Conservation (phyloP, 2,329 filamentous ascomycete genomes). For the Phyllosticta capitalensis region DNA sequence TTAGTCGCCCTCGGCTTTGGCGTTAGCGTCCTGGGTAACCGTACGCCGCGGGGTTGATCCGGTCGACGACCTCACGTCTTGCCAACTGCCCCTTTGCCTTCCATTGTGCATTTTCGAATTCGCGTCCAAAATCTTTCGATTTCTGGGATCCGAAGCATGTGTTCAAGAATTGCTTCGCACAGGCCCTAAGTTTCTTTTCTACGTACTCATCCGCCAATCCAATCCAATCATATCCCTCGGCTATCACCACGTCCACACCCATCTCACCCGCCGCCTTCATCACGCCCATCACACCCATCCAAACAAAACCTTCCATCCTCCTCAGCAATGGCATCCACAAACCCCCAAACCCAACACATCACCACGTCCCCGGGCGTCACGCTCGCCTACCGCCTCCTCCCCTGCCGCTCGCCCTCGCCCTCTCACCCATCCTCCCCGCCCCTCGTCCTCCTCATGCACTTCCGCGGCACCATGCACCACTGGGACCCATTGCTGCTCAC, state of each 20-base stretch:
- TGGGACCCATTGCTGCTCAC: conserved; percentile 32
- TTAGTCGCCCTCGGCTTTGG: not conserved
- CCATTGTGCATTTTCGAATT: not conserved
- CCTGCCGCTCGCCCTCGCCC: not conserved
- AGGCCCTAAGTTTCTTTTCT: too few species aligned
- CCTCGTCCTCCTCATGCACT: conserved; percentile 17
- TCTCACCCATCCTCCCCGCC: conserved; percentile 1
- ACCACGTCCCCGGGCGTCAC: not conserved
- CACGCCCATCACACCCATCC: too few species aligned
- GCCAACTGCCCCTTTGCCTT: not conserved
- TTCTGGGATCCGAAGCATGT: too few species aligned
- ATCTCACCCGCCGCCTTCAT: too few species aligned
- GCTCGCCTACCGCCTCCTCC: not conserved
- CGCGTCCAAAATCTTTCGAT: too few species aligned
- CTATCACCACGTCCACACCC: too few species aligned
- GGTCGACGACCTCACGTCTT: not conserved
- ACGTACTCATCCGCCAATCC: too few species aligned
- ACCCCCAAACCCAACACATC: not conserved
- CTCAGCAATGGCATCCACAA: not conserved
- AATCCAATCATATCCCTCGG: too few species aligned
- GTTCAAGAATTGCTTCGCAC: too few species aligned
- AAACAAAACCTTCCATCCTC: too few species aligned
- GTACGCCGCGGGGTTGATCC: not conserved
- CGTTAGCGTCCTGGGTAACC: not conserved
- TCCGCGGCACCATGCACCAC: conserved; percentile 19